Evolutionary conservation across 164 flowering plant genomes (phyloP), one percentile per base, ranked within the genome.

Genomic region (Euptelea pleiosperma): DNA sequence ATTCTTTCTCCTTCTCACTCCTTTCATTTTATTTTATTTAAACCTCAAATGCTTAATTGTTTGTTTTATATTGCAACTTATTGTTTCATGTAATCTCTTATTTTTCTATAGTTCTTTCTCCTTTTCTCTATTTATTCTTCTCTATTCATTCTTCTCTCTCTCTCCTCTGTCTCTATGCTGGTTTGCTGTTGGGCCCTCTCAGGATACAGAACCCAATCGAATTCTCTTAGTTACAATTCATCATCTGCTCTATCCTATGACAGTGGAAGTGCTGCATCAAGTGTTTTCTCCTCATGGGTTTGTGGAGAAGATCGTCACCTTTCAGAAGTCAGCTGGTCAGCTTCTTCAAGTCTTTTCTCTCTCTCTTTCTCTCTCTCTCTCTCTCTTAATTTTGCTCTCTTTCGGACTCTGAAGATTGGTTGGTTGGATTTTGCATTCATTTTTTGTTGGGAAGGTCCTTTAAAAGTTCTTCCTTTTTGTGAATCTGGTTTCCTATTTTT

Each of bases 241-340:
- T 77, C 99, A 91, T 77, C 79, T 90, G 96, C 85, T 86, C 72
- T 93, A 93, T 71, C 99, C 97, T 57, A 91, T 91, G 58, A 90
- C 93, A 14, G 97, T 93, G 88, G 99, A 93, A 66, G 99, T 91
- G 83, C 93, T 93, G 77, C 96, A 88, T 78, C 99, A 93, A 88
- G 99, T 93, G 50, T 90, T 90, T 78, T 93, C 96, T 77, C 95
- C 97, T 59, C 83, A 90, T 90, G 99, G 99, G 61, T 82, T 77
- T 76, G 99, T 93, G 70, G 99, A 93, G 87, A 91, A 93, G 92
- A 85, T 93, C 63, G 99, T 93, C 79, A 93, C 99, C 0, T 93
- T 93, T 78, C 97, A 90, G 89, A 93, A 93, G 87, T 86, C 97
- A 57, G 99, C 99, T 70, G 99, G 99, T 93, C 87, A 90, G 97